phyloP scores from a whole-genome alignment of 1,284 basidiomycete genomes.

The Boletus semigastroideus region DNA sequence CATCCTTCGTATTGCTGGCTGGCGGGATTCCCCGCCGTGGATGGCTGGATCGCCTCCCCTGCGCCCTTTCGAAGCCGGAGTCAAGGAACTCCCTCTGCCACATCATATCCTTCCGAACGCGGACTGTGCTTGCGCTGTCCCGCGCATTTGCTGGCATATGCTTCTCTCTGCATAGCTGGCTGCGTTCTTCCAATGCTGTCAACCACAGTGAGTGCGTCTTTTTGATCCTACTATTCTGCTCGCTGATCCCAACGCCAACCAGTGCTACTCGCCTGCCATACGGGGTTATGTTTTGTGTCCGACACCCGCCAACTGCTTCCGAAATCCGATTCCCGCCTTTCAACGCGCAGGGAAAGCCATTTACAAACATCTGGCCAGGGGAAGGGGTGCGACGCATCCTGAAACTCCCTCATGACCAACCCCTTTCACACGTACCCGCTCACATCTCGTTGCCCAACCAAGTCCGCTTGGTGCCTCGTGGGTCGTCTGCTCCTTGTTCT shows the following conservation, averaged over 20 bases:
- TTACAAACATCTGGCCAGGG: not conserved
- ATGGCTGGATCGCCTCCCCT: slow-evolving; percentile 26
- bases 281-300: too few relatives aligned
- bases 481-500: not conserved
- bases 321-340: not conserved
- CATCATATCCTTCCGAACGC: slow-evolving; percentile 13
- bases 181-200: not conserved
- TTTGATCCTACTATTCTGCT: too few relatives aligned
- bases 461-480: not conserved
- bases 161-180: not conserved
- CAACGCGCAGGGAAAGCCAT: not conserved
- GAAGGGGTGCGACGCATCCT: too few relatives aligned
- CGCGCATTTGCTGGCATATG: not conserved
- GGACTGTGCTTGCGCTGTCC: not conserved
- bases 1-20: not conserved
- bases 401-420: not conserved
- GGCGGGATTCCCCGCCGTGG: slow-evolving; percentile 26
- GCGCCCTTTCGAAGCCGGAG: slow-evolving; percentile 18
- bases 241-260: not conserved
- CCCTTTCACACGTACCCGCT: too few relatives aligned
- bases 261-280: not conserved
- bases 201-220: not conserved
- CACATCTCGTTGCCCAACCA: too few relatives aligned
- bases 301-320: not conserved
- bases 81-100: slow-evolving; percentile 9